Evolutionary conservation across 352 stramenopile genomes (phyloP), one percentile per base, ranked within the genome.

Genomic region (Blastocystis sp.): DNA sequence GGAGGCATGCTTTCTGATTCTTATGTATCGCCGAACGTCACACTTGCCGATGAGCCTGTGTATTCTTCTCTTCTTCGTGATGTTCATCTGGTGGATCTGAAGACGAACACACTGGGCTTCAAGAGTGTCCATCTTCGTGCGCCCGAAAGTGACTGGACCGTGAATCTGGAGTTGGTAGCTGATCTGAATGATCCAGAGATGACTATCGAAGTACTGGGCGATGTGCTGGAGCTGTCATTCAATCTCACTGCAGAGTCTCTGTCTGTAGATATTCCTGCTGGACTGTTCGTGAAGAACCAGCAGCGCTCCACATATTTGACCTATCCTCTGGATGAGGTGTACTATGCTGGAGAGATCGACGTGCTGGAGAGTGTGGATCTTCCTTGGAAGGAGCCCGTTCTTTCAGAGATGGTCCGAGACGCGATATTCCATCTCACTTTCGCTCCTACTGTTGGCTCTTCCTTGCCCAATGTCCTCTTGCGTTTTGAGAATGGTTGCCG

Each of bases 211-310:
- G 41, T 7, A 26, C 45, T 6, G 20, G 50, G 18, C 18, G 70
- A 26, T 15, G 26, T 0, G 20, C n/a, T 80, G 43, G 2, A 23
- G 20, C 5, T 80, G 20, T 64, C 43, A 26, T 64, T 80, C 45
- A 29, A 37, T 3, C 45, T 62, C 41, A 9, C 70, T 18, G n/a
- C 5, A 11, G 70, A 62, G 43, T 47, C 50, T 20, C 53, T 64
- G 45, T 61, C 39, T 26, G 45, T 80, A 18, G 20, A 29, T 3
- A 20, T 80, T 15, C 70, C 70, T 41, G n/a, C 26, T 5, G 70
- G 70, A 23, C 45, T 80, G 43, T 80, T 80, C 43, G 23, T 41
- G 47, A 80, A 80, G 70, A 26, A 41, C 13, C 70, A 80, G 45
- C 18, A 50, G 7, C 39, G 50, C 23, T 80, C 70, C 11, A 41